phyloP scores from a whole-genome alignment of 768 basidiomycete genomes.

The Suillus discolor region DNA sequence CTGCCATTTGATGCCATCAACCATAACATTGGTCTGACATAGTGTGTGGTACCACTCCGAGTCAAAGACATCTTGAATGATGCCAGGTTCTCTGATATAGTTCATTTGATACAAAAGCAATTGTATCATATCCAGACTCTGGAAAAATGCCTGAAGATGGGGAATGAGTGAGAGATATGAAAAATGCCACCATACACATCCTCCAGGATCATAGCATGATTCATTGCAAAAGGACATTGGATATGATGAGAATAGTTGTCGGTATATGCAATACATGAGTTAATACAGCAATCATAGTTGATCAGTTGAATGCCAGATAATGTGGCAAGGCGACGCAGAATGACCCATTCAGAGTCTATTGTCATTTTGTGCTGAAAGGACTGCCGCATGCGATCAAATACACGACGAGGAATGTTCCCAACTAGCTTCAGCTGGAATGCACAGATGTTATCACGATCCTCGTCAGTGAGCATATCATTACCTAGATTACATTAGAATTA shows the following conservation, averaged over 20 bases:
- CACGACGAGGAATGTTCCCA: slow-evolving; percentile 25
- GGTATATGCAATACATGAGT: slow-evolving; percentile 20
- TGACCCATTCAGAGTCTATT: slow-evolving; percentile 29
- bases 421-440: slow-evolving; percentile 29
- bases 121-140: slow-evolving; percentile 20
- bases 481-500: background rate
- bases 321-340: slow-evolving; percentile 25
- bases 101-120: slow-evolving; percentile 28
- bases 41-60: slow-evolving; percentile 33
- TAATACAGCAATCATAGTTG: slow-evolving; percentile 36
- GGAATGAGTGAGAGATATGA: slow-evolving; percentile 43
- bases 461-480: slow-evolving; percentile 19
- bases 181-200: slow-evolving; percentile 31
- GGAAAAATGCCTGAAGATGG: slow-evolving; percentile 32
- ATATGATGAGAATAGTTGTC: background rate
- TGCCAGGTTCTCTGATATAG: background rate
- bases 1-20: slow-evolving; percentile 24
- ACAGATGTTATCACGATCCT: slow-evolving; percentile 32
- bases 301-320: slow-evolving; percentile 20
- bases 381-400: slow-evolving; percentile 30
- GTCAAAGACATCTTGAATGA: slow-evolving; percentile 32
- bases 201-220: slow-evolving; percentile 23
- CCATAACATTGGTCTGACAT: slow-evolving; percentile 21
- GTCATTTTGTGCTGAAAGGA: slow-evolving; percentile 26
- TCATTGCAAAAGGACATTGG: slow-evolving; percentile 40